phyloP scores from a whole-genome alignment of 2,329 filamentous ascomycete species.

The Ophiosphaerella herpotricha region DNA sequence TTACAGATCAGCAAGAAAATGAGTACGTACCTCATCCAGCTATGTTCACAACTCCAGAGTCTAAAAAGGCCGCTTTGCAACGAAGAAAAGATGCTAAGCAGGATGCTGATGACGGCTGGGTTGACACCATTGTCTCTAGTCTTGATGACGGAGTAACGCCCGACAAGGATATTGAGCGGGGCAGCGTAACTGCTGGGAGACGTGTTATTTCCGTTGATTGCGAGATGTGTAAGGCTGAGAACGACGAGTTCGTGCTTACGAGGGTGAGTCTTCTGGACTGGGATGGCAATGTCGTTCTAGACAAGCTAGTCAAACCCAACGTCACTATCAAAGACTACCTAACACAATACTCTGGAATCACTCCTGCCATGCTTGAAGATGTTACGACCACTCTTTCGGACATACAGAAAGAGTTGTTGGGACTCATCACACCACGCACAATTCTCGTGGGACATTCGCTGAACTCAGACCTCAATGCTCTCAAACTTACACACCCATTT shows the following conservation, averaged over 20 bases:
- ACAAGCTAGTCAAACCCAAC: slow-evolving; percentile 89
- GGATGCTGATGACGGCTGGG: slow-evolving; percentile 70
- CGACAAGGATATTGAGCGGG: slow-evolving; percentile 73
- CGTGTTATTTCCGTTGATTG: slow-evolving; percentile 85
- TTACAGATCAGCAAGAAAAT: slow-evolving; percentile 77
- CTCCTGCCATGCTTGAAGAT: slow-evolving; percentile 76
- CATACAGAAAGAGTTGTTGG: slow-evolving; percentile 77
- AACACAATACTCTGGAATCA: slow-evolving; percentile 89
- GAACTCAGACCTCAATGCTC: slow-evolving; percentile 80
- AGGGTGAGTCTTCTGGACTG: slow-evolving; percentile 86
- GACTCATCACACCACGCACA: slow-evolving; percentile 71
- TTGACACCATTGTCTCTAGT: slow-evolving; percentile 72
- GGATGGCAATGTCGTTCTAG: slow-evolving; percentile 80
- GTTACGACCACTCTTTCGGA: slow-evolving; percentile 84
- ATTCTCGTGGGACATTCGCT: slow-evolving; percentile 82
- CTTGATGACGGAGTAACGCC: slow-evolving; percentile 71
- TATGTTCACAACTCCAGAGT: slow-evolving; percentile 63
- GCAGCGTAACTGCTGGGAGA: slow-evolving; percentile 82
- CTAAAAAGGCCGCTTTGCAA: slow-evolving; percentile 59
- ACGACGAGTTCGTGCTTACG: slow-evolving; percentile 79
- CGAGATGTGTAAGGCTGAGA: slow-evolving; percentile 93
- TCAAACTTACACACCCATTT: slow-evolving; percentile 88
- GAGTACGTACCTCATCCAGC: slow-evolving; percentile 85
- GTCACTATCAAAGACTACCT: slow-evolving; percentile 91
- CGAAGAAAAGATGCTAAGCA: slow-evolving; percentile 58